Evolutionary conservation across 1,139 yeast species (phyloP), one percentile per base, ranked within the genome.

Genomic region (Keqinozyma sinolaborantium): DNA sequence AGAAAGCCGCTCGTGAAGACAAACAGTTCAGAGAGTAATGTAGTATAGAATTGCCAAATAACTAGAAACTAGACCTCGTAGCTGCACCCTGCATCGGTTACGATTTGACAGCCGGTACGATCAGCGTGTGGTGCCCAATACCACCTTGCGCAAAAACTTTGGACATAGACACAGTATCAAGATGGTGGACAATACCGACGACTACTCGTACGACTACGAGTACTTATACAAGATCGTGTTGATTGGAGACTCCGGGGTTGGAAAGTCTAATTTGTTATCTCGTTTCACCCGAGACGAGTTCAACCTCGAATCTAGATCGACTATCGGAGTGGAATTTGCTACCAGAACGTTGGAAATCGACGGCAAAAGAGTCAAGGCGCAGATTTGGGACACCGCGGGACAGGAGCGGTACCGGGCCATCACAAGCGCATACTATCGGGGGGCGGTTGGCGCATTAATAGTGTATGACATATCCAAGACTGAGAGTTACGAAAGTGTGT

Each of bases 311-410:
- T 83, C 95, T 26, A 83, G 94, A 59, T 83, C 95, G 33, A 92
- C 98, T 16, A 94, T 92, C 51, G 98, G 98, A 30, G 98, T 92
- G 30, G 98, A 94, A 60, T 94, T 92, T 69, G 97, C 97, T 29
- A 94, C 97, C 24, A 77, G 97, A 58, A 90, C 97, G 3, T 79
- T 92, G 35, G 95, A 85, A 50, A 90, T 92, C 35, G 97, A 92
- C 50, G 95, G 95, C 38, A 92, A 90, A 62, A 75, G 95, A 54
- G 88, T 94, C 53, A 92, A 92, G 62, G 97, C 97, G 6, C 98
- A 94, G 61, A 88, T 92, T 53, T 92, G 98, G 98, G 98, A 92
- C 60, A 92, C 98, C 18, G 98, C 98, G 2, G 98, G 98, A 38
- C 98, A 92, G 68, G 98, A 92, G 63, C 79, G 98, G 56, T 92